phyloP scores from a whole-genome alignment of 208 protist genomes.

The Endotrypanum monterogeii region DNA sequence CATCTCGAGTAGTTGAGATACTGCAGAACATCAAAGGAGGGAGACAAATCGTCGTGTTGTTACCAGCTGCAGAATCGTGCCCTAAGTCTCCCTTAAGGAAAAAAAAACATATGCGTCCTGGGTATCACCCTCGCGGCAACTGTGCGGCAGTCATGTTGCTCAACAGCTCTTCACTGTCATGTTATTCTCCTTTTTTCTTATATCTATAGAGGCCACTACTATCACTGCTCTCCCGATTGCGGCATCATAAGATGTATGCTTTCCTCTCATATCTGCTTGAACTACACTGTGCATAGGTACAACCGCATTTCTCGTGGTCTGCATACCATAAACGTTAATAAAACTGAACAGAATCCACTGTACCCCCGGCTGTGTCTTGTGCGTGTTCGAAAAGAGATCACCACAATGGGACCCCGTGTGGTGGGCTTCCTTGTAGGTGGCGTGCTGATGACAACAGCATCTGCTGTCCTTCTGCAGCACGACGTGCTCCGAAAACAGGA shows the following conservation, averaged over 20 bases:
- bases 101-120: not conserved
- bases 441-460: conserved; percentile 18
- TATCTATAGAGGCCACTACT: not conserved
- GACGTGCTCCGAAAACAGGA: conserved; percentile 37
- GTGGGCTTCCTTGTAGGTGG: conserved; percentile 29
- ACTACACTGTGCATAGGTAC: not conserved
- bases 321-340: conserved; percentile 1
- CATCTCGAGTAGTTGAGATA: not conserved
- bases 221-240: not conserved
- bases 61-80: not conserved
- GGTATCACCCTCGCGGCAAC: not conserved
- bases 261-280: not conserved
- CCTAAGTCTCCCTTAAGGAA: not conserved
- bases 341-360: not conserved
- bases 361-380: not conserved
- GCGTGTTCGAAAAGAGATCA: not conserved
- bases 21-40: not conserved
- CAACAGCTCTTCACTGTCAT: not conserved
- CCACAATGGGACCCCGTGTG: conserved; percentile 19
- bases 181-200: not conserved
- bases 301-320: not conserved
- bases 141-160: not conserved
- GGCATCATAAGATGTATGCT: not conserved
- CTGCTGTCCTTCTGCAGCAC: conserved; percentile 23
- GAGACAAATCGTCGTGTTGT: not conserved